Evolutionary conservation across 2,329 filamentous ascomycete species (phyloP).

Genomic region (Trichophyton rubrum): DNA sequence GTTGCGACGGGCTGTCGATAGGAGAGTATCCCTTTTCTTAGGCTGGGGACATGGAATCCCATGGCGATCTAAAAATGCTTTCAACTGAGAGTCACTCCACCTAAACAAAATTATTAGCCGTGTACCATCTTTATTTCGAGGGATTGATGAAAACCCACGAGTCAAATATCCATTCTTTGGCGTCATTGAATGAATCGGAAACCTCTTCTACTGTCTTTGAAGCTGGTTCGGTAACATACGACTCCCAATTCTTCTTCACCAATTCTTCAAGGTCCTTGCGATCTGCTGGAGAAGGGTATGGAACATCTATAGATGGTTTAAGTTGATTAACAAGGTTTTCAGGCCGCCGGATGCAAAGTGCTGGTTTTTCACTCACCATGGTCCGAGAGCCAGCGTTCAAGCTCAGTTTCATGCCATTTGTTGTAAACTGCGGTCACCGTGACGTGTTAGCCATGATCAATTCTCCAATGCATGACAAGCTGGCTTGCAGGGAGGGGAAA

Average conservation of each 20-base stretch:
- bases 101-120: slow-evolving; percentile 38
- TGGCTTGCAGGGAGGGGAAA: not conserved
- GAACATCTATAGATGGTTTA: slow-evolving; percentile 43
- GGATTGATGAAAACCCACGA: slow-evolving; percentile 35
- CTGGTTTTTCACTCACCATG: slow-evolving; percentile 38
- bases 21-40: slow-evolving; percentile 67
- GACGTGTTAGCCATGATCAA: slow-evolving; percentile 6
- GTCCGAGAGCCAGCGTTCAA: slow-evolving; percentile 92
- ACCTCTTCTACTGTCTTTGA: slow-evolving; percentile 68
- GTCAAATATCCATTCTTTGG: slow-evolving; percentile 88
- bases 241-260: slow-evolving; percentile 83
- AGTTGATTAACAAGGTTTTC: not conserved
- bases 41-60: slow-evolving; percentile 79
- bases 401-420: slow-evolving; percentile 96
- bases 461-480: not conserved
- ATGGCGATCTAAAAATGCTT: slow-evolving; percentile 82
- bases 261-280: slow-evolving; percentile 87
- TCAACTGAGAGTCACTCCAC: slow-evolving; percentile 87
- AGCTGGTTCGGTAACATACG: slow-evolving; percentile 58
- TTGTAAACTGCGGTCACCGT: slow-evolving; percentile 60
- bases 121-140: not conserved
- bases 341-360: not conserved
- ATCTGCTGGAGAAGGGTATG: slow-evolving; percentile 79
- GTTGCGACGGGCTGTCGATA: slow-evolving; percentile 64
- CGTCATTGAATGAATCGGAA: slow-evolving; percentile 55